Base-by-base conservation (phyloP, 1,284 basidiomycete species). In the Ustilago nuda region DNA sequence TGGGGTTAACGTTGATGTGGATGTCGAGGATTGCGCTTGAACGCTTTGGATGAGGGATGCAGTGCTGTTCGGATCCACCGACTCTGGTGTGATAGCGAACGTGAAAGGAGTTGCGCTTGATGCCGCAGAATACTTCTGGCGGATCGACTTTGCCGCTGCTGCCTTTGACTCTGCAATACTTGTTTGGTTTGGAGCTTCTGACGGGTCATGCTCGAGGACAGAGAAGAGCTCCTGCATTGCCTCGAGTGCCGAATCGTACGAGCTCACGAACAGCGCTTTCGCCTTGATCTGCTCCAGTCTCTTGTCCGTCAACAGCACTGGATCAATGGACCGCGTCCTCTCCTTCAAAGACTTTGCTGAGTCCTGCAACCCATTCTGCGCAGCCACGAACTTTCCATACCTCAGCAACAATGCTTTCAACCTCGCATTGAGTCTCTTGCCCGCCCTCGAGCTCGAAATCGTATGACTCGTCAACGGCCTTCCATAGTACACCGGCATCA, bases 401-500 rank as follows among this genome's bases (percentile, higher is more conserved):
- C 60, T 59, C 23, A 76, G 39, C 4, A 83, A 58, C 33, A 84
- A 65, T 4, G 35, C 61, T 23, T 39, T 67, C 13, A 83, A 57
- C 37, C 72, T 46, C 7, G 41, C 41, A 17, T 67, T 62, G 4
- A 84, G 46, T 19, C 72, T 51, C n/a, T 48, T 60, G 2, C 70
- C 80, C 0, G 79, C 82, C 51, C 79, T 64, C 17, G 76, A 61
- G 30, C 64, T 82, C 23, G 75, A 64, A 2, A 54, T 55, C 0
- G 64, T n/a, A 50, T 69, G 51, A 19, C 61, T 66, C 17, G 56
- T 45, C 50, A 84, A 33, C 4, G 76, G 78, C 19, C 82, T 55
- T 11, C 80, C 82, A 43, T 77, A 80, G 57, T 79, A 83, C 17
- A 84, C 95, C 0, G 96, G 94, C 46, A 96, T 89, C 8, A 92